phyloP scores from a whole-genome alignment of 768 basidiomycete species.

The Termitomyces sp. region DNA sequence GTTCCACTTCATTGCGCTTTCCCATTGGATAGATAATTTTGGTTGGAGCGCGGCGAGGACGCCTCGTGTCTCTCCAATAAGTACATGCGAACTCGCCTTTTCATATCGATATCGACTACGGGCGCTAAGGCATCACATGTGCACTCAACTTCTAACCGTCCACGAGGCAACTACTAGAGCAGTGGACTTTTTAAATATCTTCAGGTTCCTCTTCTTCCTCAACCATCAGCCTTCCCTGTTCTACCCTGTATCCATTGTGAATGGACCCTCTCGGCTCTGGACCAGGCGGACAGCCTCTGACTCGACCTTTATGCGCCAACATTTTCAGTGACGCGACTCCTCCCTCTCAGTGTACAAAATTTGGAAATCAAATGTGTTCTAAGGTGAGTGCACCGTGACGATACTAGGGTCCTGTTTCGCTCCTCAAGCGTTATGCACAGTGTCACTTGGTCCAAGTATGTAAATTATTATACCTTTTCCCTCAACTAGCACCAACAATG shows the following conservation, averaged over 20 bases:
- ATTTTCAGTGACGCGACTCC: background rate
- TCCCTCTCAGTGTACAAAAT: slow-evolving; percentile 2
- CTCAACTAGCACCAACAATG: background rate
- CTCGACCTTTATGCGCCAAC: slow-evolving; percentile 24
- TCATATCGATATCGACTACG: background rate
- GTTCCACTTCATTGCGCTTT: background rate
- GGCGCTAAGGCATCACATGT: background rate
- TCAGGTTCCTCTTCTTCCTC: background rate
- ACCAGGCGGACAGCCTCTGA: slow-evolving; percentile 19
- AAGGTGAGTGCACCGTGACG: slow-evolving; percentile 21
- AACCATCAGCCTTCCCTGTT: background rate
- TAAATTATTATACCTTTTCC: background rate
- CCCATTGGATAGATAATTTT: background rate
- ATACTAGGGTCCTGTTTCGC: background rate
- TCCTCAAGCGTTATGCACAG: background rate
- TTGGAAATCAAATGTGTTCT: slow-evolving; percentile 22
- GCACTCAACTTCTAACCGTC: background rate
- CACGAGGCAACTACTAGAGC: background rate
- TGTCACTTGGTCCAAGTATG: slow-evolving; percentile 14
- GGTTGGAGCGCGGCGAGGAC: background rate
- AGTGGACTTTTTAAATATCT: background rate
- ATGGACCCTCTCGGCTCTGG: slow-evolving; percentile 20
- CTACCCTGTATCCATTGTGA: too few species aligned
- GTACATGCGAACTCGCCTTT: background rate
- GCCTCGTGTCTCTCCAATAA: background rate